Evolutionary conservation across 2,329 filamentous ascomycete genomes (phyloP).

Genomic region (Trichoderma polysporum): DNA sequence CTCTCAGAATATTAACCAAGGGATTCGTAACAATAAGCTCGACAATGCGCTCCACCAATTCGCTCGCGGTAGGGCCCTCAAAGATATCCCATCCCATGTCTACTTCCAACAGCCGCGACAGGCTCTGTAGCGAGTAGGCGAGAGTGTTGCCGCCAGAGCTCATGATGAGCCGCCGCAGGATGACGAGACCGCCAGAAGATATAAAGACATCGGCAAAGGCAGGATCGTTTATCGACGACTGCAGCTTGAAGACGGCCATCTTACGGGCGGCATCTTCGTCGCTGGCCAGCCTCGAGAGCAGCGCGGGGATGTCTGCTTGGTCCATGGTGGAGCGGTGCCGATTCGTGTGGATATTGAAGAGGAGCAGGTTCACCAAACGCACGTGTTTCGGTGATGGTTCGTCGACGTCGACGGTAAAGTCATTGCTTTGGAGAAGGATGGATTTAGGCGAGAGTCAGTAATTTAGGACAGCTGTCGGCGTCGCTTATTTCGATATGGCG

Average conservation of each 20-base stretch:
- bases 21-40: slow-evolving; percentile 93
- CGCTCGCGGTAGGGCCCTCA: slow-evolving; percentile 59
- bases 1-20: slow-evolving; percentile 93
- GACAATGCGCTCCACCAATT: slow-evolving; percentile 75
- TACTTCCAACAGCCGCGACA: slow-evolving; percentile 84
- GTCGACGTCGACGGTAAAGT: not conserved
- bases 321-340: slow-evolving; percentile 48
- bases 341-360: slow-evolving; percentile 12
- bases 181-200: slow-evolving; percentile 76
- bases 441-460: not conserved
- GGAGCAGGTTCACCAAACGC: not conserved
- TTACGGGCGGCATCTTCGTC: slow-evolving; percentile 90
- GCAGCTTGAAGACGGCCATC: slow-evolving; percentile 98
- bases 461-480: not conserved
- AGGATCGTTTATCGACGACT: slow-evolving; percentile 91
- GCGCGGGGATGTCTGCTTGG: slow-evolving; percentile 64
- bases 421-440: slow-evolving; percentile 10
- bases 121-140: slow-evolving; percentile 88
- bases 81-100: slow-evolving; percentile 98
- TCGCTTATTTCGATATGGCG: not conserved
- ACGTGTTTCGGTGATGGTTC: not conserved
- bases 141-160: slow-evolving; percentile 87
- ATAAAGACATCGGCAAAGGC: slow-evolving; percentile 97
- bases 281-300: slow-evolving; percentile 63
- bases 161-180: slow-evolving; percentile 81